These are phyloP conservation scores for Ophiostoma piceae DNA, from an alignment of 2,329 filamentous ascomycete genomes.

Conservation along the genomic window DNA sequence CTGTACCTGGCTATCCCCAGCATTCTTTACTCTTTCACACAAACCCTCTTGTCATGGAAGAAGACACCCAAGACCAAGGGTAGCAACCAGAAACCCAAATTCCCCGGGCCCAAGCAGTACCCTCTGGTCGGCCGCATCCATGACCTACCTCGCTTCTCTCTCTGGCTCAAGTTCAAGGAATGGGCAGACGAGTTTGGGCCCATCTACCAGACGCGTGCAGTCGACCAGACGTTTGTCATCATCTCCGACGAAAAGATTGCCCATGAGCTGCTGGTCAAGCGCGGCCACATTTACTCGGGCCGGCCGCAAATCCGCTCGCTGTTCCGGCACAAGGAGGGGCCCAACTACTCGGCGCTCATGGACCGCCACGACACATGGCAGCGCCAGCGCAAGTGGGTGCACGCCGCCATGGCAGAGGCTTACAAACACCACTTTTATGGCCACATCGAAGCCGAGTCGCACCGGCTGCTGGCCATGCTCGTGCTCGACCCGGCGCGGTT, in stretches of 20 bases:
- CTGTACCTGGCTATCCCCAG: not conserved
- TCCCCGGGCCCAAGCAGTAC: conserved; percentile 45
- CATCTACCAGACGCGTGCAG: conserved; percentile 41
- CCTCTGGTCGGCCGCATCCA: conserved; percentile 47
- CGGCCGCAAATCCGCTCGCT: conserved; percentile 47
- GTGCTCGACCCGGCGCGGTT: conserved; percentile 44
- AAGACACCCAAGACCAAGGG: not conserved
- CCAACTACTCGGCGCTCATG: conserved; percentile 47
- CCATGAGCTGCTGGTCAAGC: conserved; percentile 45
- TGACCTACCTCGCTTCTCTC: conserved; percentile 42
- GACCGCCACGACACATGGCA: conserved; percentile 47
- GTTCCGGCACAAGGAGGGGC: conserved; percentile 45
- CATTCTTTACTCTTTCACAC: not conserved
- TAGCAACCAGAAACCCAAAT: conserved; percentile 28
- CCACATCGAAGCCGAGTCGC: conserved; percentile 44
- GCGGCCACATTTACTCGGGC: conserved; percentile 47
- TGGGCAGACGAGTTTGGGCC: conserved; percentile 42
- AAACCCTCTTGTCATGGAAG: not conserved
- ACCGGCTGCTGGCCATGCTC: conserved; percentile 43
- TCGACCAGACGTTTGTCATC: conserved; percentile 41
- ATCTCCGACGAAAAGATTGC: conserved; percentile 47
- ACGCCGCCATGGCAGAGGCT: conserved; percentile 42
- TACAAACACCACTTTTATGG: conserved; percentile 43
- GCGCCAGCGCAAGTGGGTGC: conserved; percentile 47
- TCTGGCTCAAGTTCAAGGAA: conserved; percentile 50